Conservation (phyloP, 345 rosid species). For the Melaleuca quinquenervia region DNA sequence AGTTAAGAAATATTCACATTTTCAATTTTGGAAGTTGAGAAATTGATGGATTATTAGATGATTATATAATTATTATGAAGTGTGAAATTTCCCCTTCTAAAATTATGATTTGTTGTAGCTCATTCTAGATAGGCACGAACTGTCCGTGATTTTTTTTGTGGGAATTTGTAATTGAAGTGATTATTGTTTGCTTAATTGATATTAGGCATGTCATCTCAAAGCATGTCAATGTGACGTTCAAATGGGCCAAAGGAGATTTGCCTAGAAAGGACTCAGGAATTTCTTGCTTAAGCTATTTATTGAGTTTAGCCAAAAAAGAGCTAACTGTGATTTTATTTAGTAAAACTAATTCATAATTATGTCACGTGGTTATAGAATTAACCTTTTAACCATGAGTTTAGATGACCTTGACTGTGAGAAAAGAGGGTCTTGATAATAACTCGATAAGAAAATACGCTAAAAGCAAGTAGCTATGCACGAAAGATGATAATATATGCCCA, state of each 20-base stretch:
- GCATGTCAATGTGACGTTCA: fast-evolving
- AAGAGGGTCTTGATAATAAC: not conserved
- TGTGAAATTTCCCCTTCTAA: too few relatives aligned
- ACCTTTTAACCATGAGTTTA: not conserved
- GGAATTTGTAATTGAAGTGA: not conserved
- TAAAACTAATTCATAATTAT: not conserved
- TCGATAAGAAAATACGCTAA: too few relatives aligned
- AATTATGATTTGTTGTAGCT: not conserved
- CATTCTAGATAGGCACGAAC: not conserved
- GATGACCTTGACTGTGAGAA: not conserved
- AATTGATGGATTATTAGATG: too few relatives aligned
- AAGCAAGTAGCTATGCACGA: not conserved
- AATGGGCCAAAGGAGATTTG: not conserved
- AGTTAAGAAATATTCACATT: too few relatives aligned
- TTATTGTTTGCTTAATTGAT: not conserved
- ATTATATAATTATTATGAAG: too few relatives aligned
- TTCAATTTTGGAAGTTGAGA: too few relatives aligned
- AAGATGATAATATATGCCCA: not conserved
- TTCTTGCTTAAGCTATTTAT: not conserved
- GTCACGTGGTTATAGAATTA: not conserved
- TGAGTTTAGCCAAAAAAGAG: not conserved
- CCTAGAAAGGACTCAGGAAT: not conserved
- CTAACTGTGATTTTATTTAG: too few relatives aligned
- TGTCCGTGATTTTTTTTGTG: not conserved
- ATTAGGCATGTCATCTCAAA: not conserved